Percentiles rank a stretch among this genome's conserved stretches.
These are phyloP conservation scores for Cryphonectria japonica DNA, from an alignment of 2,329 filamentous ascomycete genomes.

Conservation along the genomic window DNA sequence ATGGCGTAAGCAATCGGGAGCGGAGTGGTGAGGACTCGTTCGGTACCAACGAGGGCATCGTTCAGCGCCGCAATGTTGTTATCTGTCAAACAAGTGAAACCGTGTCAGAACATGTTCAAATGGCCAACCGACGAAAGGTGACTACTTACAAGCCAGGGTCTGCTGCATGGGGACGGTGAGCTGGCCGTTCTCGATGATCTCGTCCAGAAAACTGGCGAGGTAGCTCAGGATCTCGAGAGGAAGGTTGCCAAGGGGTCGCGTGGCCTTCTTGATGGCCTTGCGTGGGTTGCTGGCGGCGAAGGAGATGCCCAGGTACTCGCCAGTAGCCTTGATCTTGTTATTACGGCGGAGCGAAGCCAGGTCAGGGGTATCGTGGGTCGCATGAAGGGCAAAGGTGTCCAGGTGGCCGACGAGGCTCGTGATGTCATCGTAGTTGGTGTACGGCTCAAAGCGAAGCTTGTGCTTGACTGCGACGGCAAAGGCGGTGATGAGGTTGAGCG, in stretches of 20 bases:
- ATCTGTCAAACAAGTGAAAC: constrained; percentile 24
- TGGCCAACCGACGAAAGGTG: background rate
- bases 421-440: constrained; percentile 70
- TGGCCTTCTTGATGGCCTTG: constrained; percentile 68
- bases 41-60: constrained; percentile 68
- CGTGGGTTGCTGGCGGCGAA: constrained; percentile 72
- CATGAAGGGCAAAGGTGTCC: constrained; percentile 64
- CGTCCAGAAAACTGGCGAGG: constrained; percentile 63
- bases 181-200: constrained; percentile 54
- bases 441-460: constrained; percentile 74
- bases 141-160: constrained; percentile 50
- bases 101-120: constrained; percentile 1
- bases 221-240: constrained; percentile 73
- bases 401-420: constrained; percentile 64
- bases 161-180: constrained; percentile 55
- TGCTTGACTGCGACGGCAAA: constrained; percentile 73
- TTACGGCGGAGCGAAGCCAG: constrained; percentile 39
- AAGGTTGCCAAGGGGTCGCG: constrained; percentile 70
- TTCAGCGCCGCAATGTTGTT: constrained; percentile 60
- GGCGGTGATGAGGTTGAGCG: constrained; percentile 70
- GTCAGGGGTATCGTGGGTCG: constrained; percentile 43
- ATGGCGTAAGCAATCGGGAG: constrained; percentile 76
- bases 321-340: constrained; percentile 54
- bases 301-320: constrained; percentile 68
- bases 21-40: constrained; percentile 75